Percentiles rank a stretch among this genome's conserved stretches.
Evolutionary conservation across 768 basidiomycete species (phyloP).

Genomic region (Mycena olivaceomarginata): DNA sequence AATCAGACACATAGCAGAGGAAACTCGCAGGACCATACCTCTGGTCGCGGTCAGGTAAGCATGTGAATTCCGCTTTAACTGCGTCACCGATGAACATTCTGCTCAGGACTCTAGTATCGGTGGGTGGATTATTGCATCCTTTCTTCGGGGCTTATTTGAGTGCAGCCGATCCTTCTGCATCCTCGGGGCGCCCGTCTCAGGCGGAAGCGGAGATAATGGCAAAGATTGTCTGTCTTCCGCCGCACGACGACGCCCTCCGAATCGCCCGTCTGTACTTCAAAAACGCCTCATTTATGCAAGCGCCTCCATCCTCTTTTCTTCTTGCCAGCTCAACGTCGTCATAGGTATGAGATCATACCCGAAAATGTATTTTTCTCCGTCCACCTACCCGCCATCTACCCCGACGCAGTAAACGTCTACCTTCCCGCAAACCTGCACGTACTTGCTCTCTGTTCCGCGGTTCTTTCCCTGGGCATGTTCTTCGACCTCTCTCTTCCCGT

Average conservation of each 20-base stretch:
- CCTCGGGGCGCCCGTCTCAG: conserved; percentile 12
- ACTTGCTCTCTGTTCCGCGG: conserved; percentile 40
- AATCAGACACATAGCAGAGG: conserved; percentile 21
- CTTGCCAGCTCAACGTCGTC: not conserved
- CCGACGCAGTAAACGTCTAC: conserved; percentile 20
- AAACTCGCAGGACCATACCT: conserved; percentile 5
- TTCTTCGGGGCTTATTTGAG: not conserved
- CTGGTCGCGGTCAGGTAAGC: conserved; percentile 14
- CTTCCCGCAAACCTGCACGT: conserved; percentile 41
- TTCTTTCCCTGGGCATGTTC: conserved; percentile 46
- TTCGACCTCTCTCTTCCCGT: conserved; percentile 45
- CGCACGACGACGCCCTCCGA: conserved; percentile 45
- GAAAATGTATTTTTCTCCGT: conserved; percentile 45
- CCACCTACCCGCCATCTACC: conserved; percentile 46
- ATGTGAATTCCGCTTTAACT: not conserved
- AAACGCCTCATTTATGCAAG: conserved; percentile 47
- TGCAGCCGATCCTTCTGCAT: not conserved
- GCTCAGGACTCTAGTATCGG: conserved; percentile 3
- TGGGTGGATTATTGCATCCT: not conserved
- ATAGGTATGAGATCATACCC: conserved; percentile 49
- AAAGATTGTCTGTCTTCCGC: conserved; percentile 42
- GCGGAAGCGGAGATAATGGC: conserved; percentile 37
- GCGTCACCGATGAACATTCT: not conserved
- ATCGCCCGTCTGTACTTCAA: conserved; percentile 44
- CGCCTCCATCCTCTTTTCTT: not conserved